Percentiles rank a stretch among this genome's conserved stretches.
These are phyloP conservation scores for Osmanthus fragrans DNA, from an alignment of 257 asterid species.

Conservation along the genomic window DNA sequence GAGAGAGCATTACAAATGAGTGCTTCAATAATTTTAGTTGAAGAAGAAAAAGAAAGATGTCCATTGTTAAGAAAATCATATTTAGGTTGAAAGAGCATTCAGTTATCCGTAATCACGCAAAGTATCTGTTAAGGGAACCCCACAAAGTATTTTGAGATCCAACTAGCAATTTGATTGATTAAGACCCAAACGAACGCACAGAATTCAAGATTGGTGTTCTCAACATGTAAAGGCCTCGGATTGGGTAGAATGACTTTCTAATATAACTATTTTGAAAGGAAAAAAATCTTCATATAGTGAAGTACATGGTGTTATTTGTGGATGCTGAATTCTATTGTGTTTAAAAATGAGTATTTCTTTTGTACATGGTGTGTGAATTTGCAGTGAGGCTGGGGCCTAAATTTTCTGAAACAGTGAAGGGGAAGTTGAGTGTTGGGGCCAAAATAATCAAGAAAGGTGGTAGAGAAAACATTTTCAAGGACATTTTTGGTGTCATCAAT, in stretches of 20 bases:
- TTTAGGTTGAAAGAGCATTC: neutral
- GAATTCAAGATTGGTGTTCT: too few species aligned
- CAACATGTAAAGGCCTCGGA: too few species aligned
- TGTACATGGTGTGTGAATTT: neutral
- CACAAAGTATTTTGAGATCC: too few species aligned
- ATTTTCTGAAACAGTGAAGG: conserved; percentile 76
- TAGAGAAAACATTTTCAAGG: conserved; percentile 63
- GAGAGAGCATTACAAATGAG: too few species aligned
- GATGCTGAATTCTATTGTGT: neutral
- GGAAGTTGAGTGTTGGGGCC: conserved; percentile 76
- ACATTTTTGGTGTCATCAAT: conserved; percentile 46
- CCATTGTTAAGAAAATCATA: too few species aligned
- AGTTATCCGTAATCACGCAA: neutral
- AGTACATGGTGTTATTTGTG: neutral
- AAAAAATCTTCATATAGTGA: too few species aligned
- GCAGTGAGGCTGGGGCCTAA: conserved; percentile 69
- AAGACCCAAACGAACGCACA: too few species aligned
- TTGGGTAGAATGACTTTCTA: too few species aligned
- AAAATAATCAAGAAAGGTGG: conserved; percentile 74
- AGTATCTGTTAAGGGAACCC: too few species aligned
- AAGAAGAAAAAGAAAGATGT: too few species aligned
- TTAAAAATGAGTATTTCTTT: neutral
- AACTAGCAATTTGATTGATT: too few species aligned
- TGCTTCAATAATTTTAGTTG: neutral
- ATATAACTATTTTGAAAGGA: neutral